Evolutionary conservation across 495 filamentous ascomycete genomes (phyloP).

Genomic region (Penicillium paxilli): DNA sequence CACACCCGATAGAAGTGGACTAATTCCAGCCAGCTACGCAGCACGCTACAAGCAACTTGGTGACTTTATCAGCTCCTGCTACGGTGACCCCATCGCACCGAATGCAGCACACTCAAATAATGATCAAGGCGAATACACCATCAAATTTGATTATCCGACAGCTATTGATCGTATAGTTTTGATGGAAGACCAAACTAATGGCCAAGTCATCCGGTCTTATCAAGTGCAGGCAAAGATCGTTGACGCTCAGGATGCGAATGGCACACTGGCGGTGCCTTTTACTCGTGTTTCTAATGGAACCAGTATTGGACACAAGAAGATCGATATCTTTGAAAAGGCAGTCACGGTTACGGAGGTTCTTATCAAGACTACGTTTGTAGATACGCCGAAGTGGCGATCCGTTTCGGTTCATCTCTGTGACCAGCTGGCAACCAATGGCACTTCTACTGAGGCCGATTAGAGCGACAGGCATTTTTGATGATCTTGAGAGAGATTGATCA

Average conservation of each 20-base stretch:
- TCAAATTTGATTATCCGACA: slow-evolving; percentile 6
- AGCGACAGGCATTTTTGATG: too few relatives aligned
- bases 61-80: slow-evolving; percentile 11
- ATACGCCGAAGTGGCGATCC: slow-evolving; percentile 3
- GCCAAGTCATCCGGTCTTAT: slow-evolving; percentile 12
- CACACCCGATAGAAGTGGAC: slow-evolving; percentile 7
- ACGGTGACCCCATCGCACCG: neutral
- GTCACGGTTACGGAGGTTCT: slow-evolving; percentile 1
- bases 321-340: slow-evolving; percentile 6
- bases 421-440: neutral
- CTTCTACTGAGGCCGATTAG: neutral
- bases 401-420: slow-evolving; percentile 7
- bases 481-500: too few relatives aligned
- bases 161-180: slow-evolving; percentile 8
- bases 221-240: slow-evolving; percentile 8
- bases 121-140: slow-evolving; percentile 2
- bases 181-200: slow-evolving; percentile 6
- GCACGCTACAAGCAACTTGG: slow-evolving; percentile 8
- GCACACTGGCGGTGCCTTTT: slow-evolving; percentile 1
- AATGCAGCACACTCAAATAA: neutral
- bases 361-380: slow-evolving; percentile 8
- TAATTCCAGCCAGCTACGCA: slow-evolving; percentile 6
- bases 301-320: slow-evolving; percentile 13
- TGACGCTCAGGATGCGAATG: slow-evolving; percentile 2
- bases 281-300: slow-evolving; percentile 10